A percentile compares a stretch with the other conserved stretches of the same genome.
Conservation (phyloP, 208 protist genomes). For the Plasmodiophora brassicae region DNA sequence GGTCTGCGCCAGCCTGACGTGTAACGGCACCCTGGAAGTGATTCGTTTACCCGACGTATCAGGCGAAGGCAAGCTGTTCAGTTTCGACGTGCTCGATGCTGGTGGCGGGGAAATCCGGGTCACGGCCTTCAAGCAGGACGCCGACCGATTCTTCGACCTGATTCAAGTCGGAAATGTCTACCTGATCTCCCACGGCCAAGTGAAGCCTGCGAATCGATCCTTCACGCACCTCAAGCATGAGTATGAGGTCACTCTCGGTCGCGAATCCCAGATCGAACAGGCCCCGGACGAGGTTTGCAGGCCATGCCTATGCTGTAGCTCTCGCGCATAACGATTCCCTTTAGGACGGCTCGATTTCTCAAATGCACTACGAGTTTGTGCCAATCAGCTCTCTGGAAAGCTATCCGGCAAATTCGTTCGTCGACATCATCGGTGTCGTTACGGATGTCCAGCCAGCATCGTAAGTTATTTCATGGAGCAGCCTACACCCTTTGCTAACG, state of each 20-base stretch:
- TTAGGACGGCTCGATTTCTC: neutral
- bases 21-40: neutral
- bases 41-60: neutral
- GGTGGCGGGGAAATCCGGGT: neutral
- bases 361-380: slow-evolving; percentile 27
- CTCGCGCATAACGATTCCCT: too few relatives aligned
- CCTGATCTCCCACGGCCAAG: neutral
- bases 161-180: slow-evolving; percentile 15
- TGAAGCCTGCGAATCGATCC: neutral
- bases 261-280: neutral
- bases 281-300: neutral
- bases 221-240: slow-evolving; percentile 27
- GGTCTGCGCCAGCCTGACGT: neutral
- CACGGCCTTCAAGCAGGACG: slow-evolving; percentile 14
- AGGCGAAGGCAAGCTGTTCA: slow-evolving; percentile 45
- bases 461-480: neutral
- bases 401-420: neutral
- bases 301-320: neutral
- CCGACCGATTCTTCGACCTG: neutral
- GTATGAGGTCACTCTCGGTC: slow-evolving; percentile 5
- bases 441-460: neutral
- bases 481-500: too few relatives aligned
- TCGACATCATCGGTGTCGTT: slow-evolving; percentile 7
- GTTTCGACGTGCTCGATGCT: slow-evolving; percentile 39
- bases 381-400: neutral